Base-by-base conservation (phyloP, 1,284 basidiomycete genomes). In the Fomitopsis palustris region DNA sequence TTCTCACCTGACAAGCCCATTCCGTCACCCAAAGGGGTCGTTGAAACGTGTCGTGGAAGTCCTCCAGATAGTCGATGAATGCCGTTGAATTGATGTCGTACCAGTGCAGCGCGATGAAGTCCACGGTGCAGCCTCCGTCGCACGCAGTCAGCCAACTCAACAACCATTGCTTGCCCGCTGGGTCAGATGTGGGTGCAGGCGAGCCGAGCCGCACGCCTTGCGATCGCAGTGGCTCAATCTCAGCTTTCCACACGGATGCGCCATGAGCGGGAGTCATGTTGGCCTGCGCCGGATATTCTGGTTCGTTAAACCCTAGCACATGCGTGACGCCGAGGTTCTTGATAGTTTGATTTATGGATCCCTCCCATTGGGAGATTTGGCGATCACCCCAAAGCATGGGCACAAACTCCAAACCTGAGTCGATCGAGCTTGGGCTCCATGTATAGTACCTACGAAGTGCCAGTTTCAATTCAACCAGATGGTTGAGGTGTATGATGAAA, bases 1-100 rank as follows among this genome's bases (percentile, higher is more conserved):
- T 19, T 54, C 63, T 8, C 45, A 74, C 72, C 67, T 74, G 71
- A 59, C 71, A 72, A 0, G 72, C 74, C 74, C 72, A 74, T 65
- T 79, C 80, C 3, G 80, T 80, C 1, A 81, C 72, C 77, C 78
- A 80, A 10, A 81, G 66, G 1, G 75, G 75, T n/a, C 66, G 61
- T 52, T 74, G 65, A 65, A 76, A 81, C 0, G 75, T 74, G 4
- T 71, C 53, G 62, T 79, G 73, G 60, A 76, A 78, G 54, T 77
- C 75, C 31, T 73, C 63, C 14, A 81, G 63, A 56, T 77, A 76
- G 21, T 68, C 60, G 38, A 75, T 70, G 64, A 81, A 77, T 41
- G 69, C 68, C 7, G 71, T 69, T 6, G 74, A 72, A 55, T 75
- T 73, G 49, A 74, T 66, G 56, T 75, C 77, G 67, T 81, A 82